Base-by-base conservation (phyloP, 495 filamentous ascomycete genomes). In the Neurospora sp. region DNA sequence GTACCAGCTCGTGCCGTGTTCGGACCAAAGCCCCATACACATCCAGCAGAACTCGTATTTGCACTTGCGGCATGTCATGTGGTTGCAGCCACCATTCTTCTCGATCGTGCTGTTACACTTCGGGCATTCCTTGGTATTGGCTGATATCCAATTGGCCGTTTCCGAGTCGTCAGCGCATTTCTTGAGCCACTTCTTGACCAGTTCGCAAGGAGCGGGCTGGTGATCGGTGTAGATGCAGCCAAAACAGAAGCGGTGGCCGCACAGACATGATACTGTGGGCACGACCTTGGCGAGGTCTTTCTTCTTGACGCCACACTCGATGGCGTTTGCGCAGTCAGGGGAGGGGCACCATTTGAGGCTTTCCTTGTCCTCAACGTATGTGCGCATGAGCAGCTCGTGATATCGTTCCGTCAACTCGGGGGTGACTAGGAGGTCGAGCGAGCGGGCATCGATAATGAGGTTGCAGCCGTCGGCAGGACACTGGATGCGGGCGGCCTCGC, bases 31-130 rank as follows among this genome's bases (percentile, higher is more conserved):
- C 1, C 96, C 96, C 96, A 99, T 99, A 81, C 96, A 99, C 90
- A 99, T 98, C 96, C 96, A 99, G 85, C 96, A 99, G 79, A 99
- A 99, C 81, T 99, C 96, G 79, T 98, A 91, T 78, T 96, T 95
- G 86, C 96, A 99, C 83, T 99, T 99, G 66, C 96, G 89, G 82
- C 96, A 99, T 0, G 96, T 99, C 96, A 99, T 99, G 80, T 99
- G 96, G 86, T 99, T 99, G 84, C 96, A 99, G 6, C 96, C 96
- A 20, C 96, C 96, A 76, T 99, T 99, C 87, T 99, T 99, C 85
- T 99, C 96, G 70, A 99, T 99, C 1, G 96, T 98, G 8, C 96
- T 98, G 73, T 91, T 86, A 82, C 96, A 99, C 79, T 92, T 96
- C 0, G 96, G 95, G 75, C 96, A 99, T 80, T 99, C 96, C 80